Evolutionary conservation across 441 rosid genomes (phyloP), one percentile per base, ranked within the genome.

Genomic region (Populus hybrid): DNA sequence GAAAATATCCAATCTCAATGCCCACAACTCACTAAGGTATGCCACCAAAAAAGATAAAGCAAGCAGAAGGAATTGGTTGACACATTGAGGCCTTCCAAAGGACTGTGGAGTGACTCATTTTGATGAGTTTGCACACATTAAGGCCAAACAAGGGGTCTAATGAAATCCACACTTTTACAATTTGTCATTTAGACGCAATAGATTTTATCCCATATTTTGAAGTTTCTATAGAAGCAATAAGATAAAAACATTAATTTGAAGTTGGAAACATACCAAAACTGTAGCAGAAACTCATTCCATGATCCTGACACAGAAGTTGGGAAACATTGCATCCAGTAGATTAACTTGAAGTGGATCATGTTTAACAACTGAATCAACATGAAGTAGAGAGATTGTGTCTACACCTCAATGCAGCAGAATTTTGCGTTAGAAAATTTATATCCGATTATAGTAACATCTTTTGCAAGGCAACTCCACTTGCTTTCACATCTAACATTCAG

Each of bases 401-500:
- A 66, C 78, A 68, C 7, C 8, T 9, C 61, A 56, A 68, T 28
- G 73, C n/a, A 40, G 14, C 18, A 35, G 23, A 40, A 10, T 40
- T 36, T 10, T 40, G 50, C 16, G 16, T 40, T 40, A 1, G 50
- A 40, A 40, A 40, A 40, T 40, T 40, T 40, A 40, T 40, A 40
- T 40, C 16, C 1, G 1, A 40, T 40, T 40, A 40, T 40, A 40
- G 12, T 40, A n/a, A 29, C 35, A 53, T 24, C 4, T 38, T 65
- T n/a, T 38, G 40, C 2, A 33, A 65, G 53, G 18, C 50, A 40
- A 40, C 50, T 53, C 71, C 50, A 36, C 68, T 66, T 63, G 29
- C 77, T 66, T 76, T 78, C 83, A 64, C 29, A 53, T 71, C 36
- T 70, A 68, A 67, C 78, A 72, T 72, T 80, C 82, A 65, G 73